Conservation (phyloP, 768 basidiomycete genomes). For the Cystobasidium ongulense region DNA sequence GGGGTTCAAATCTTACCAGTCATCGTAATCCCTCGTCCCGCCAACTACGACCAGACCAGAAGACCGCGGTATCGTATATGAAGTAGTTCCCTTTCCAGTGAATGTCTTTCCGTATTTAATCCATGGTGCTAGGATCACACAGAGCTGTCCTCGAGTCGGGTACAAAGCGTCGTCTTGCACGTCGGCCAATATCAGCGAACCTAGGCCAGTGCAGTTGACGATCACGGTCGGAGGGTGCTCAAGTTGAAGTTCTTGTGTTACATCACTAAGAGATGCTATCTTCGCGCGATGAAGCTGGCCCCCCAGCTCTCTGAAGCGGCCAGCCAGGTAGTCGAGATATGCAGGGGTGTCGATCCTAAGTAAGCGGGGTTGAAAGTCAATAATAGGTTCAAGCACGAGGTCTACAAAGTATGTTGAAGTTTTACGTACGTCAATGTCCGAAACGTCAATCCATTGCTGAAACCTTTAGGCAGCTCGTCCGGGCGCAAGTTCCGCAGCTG, state of each 20-base stretch:
- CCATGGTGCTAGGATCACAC: constrained; percentile 43
- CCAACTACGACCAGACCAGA: constrained; percentile 46
- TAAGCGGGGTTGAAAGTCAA: not conserved
- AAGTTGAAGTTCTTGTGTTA: constrained; percentile 31
- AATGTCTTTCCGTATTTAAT: constrained; percentile 43
- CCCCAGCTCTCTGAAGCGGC: constrained; percentile 36
- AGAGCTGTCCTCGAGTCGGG: constrained; percentile 45
- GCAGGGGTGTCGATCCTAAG: constrained; percentile 35
- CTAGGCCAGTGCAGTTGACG: constrained; percentile 44
- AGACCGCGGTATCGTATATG: constrained; percentile 46
- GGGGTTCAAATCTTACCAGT: constrained; percentile 40
- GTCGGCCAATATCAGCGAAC: constrained; percentile 39
- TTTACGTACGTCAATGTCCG: constrained; percentile 19
- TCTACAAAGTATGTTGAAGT: not conserved
- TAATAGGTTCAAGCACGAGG: not conserved
- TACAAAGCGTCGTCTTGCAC: constrained; percentile 42
- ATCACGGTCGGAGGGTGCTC: constrained; percentile 29
- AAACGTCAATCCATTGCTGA: constrained; percentile 14
- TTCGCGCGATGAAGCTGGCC: constrained; percentile 38
- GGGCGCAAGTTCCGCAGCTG: not conserved
- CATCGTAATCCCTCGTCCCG: constrained; percentile 44
- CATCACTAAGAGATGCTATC: constrained; percentile 37
- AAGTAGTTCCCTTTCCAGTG: constrained; percentile 42
- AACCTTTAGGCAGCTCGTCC: constrained; percentile 11
- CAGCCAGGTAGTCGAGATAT: constrained; percentile 41